Conservation (phyloP, 140 eudicot genomes). For the Ambrosia hybrid region DNA sequence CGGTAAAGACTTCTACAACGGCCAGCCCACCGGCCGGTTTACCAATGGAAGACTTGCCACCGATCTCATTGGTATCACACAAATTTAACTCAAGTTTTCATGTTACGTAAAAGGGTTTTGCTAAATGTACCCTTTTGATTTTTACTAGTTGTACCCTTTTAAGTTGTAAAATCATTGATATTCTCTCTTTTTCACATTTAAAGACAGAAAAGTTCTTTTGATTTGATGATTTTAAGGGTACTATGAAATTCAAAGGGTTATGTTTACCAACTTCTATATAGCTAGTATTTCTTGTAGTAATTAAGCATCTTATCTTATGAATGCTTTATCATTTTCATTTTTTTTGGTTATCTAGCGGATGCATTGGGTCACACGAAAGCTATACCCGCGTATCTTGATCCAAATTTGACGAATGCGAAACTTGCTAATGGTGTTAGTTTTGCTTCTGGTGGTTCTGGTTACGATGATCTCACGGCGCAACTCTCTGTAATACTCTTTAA, state of each 20-base stretch:
- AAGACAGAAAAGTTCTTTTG: too few relatives aligned
- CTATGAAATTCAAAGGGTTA: too few relatives aligned
- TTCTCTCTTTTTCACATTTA: too few relatives aligned
- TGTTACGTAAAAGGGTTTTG: too few relatives aligned
- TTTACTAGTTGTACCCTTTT: too few relatives aligned
- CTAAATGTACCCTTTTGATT: too few relatives aligned
- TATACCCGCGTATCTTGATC: conserved; percentile 44
- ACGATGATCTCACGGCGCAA: conserved; percentile 40
- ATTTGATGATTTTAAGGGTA: too few relatives aligned
- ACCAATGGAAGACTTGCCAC: conserved; percentile 43
- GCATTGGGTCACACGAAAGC: conserved; percentile 34
- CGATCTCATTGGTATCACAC: conserved; percentile 40
- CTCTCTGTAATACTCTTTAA: conserved; percentile 29
- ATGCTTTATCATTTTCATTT: not conserved
- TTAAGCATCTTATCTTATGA: too few relatives aligned
- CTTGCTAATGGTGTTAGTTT: conserved; percentile 39
- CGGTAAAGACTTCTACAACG: conserved; percentile 37
- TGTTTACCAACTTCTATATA: not conserved
- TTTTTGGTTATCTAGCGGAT: conserved; percentile 36
- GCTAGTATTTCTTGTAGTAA: too few relatives aligned
- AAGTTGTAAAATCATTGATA: too few relatives aligned
- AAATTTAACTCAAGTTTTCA: too few relatives aligned
- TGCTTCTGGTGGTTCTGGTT: conserved; percentile 53
- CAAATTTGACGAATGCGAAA: conserved; percentile 27
- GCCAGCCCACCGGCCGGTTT: conserved; percentile 45